These are phyloP conservation scores for Penicillium sp. DNA, from an alignment of 2,329 filamentous ascomycete genomes.

Conservation along the genomic window DNA sequence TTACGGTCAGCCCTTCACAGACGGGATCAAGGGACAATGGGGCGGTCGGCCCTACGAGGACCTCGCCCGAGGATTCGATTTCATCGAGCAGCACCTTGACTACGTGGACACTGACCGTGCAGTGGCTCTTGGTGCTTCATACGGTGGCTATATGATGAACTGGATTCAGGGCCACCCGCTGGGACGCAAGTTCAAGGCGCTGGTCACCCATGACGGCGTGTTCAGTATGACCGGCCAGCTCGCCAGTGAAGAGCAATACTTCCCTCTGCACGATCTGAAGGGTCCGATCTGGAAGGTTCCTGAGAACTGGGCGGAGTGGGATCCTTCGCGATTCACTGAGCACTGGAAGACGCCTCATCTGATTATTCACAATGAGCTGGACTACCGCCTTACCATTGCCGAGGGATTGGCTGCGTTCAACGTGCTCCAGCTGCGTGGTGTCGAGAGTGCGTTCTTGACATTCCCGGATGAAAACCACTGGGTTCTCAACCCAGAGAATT, in stretches of 20 bases:
- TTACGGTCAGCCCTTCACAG: constrained; percentile 58
- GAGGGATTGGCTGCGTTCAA: constrained; percentile 88
- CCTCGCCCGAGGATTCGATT: constrained; percentile 55
- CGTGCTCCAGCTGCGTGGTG: constrained; percentile 71
- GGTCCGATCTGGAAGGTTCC: constrained; percentile 54
- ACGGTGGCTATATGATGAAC: constrained; percentile 64
- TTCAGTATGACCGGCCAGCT: constrained; percentile 48
- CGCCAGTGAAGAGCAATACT: constrained; percentile 57
- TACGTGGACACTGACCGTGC: constrained; percentile 58
- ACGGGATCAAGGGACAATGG: constrained; percentile 55
- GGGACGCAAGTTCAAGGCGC: constrained; percentile 58
- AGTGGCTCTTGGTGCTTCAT: constrained; percentile 56
- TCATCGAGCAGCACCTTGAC: constrained; percentile 52
- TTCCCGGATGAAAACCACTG: constrained; percentile 82
- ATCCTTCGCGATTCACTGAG: constrained; percentile 56
- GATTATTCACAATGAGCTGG: constrained; percentile 85
- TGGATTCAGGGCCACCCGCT: constrained; percentile 60
- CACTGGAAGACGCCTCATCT: constrained; percentile 87
- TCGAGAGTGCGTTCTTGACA: constrained; percentile 76
- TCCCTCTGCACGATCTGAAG: constrained; percentile 55
- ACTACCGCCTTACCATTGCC: constrained; percentile 82
- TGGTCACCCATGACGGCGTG: constrained; percentile 58
- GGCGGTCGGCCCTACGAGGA: constrained; percentile 59
- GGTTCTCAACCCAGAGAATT: constrained; percentile 92
- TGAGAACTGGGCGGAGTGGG: constrained; percentile 59